These are phyloP conservation scores for Fusarium secorum DNA, from an alignment of 2,329 filamentous ascomycete species.

Conservation along the genomic window DNA sequence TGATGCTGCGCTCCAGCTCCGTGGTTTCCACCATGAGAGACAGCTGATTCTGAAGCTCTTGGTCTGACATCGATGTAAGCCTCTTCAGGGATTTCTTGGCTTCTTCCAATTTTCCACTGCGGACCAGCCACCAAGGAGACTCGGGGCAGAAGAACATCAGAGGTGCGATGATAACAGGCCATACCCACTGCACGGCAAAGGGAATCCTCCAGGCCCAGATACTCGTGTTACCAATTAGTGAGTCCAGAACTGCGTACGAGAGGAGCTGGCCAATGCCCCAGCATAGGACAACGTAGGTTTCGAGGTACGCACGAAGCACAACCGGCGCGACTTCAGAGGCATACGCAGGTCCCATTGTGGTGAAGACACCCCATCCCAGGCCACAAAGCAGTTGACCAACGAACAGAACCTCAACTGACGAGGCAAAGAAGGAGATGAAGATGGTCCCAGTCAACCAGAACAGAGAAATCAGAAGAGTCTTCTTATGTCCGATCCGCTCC, in stretches of 20 bases:
- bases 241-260: conserved; percentile 42
- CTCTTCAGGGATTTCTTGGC: background rate
- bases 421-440: conserved; percentile 45
- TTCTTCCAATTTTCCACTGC: conserved; percentile 11
- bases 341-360: conserved; percentile 52
- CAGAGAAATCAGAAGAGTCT: conserved; percentile 59
- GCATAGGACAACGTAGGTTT: conserved; percentile 53
- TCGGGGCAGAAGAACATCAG: conserved; percentile 44
- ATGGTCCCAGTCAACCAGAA: conserved; percentile 43
- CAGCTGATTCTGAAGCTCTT: conserved; percentile 36
- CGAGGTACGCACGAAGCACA: conserved; percentile 52
- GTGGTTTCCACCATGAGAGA: conserved; percentile 54
- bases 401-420: conserved; percentile 50
- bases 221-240: conserved; percentile 7
- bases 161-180: conserved; percentile 43
- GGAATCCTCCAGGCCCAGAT: conserved; percentile 50
- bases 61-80: background rate
- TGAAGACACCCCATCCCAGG: conserved; percentile 54
- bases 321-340: conserved; percentile 54
- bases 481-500: conserved; percentile 43
- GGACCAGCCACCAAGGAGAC: conserved; percentile 47
- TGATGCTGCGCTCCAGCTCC: conserved; percentile 22
- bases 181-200: conserved; percentile 50
- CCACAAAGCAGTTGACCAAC: conserved; percentile 56
- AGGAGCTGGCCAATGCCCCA: conserved; percentile 53